Evolutionary conservation across 2,329 filamentous ascomycete genomes (phyloP).

Genomic region (Trichoderma arundinaceum): DNA sequence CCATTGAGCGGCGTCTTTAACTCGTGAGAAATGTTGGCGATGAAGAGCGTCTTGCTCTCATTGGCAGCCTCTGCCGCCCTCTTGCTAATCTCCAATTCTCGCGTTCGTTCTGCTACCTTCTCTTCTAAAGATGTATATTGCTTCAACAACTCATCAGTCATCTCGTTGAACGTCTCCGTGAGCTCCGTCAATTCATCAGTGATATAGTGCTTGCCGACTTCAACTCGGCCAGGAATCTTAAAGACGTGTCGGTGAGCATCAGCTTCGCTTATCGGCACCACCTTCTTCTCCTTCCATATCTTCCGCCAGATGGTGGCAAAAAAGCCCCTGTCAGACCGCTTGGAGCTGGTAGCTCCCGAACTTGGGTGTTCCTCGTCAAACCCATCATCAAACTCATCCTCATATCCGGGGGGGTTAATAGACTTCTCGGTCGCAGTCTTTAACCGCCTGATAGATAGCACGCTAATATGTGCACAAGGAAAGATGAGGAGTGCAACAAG

Average conservation of each 20-base stretch:
- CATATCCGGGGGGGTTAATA: conserved; percentile 68
- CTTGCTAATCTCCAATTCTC: conserved; percentile 86
- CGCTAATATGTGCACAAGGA: conserved; percentile 81
- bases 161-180: conserved; percentile 86
- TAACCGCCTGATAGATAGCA: conserved; percentile 77
- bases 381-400: conserved; percentile 54
- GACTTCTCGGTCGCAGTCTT: conserved; percentile 77
- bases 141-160: conserved; percentile 87
- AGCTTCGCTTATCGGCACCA: conserved; percentile 36
- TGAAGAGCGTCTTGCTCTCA: conserved; percentile 95
- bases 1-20: conserved; percentile 95
- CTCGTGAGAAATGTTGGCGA: conserved; percentile 89
- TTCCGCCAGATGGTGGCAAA: conserved; percentile 47
- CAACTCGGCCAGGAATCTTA: conserved; percentile 84
- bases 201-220: conserved; percentile 73
- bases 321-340: conserved; percentile 53
- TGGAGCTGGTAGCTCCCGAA: conserved; percentile 51
- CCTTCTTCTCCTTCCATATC: conserved; percentile 44
- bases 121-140: conserved; percentile 86
- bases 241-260: conserved; percentile 64
- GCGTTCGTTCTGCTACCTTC: conserved; percentile 80
- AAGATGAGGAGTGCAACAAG: conserved; percentile 73
- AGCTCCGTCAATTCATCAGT: conserved; percentile 87
- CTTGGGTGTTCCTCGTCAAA: conserved; percentile 53
- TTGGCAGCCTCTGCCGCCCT: conserved; percentile 93